Base-by-base conservation (phyloP, 768 basidiomycete species). In the Boletus sp. region DNA sequence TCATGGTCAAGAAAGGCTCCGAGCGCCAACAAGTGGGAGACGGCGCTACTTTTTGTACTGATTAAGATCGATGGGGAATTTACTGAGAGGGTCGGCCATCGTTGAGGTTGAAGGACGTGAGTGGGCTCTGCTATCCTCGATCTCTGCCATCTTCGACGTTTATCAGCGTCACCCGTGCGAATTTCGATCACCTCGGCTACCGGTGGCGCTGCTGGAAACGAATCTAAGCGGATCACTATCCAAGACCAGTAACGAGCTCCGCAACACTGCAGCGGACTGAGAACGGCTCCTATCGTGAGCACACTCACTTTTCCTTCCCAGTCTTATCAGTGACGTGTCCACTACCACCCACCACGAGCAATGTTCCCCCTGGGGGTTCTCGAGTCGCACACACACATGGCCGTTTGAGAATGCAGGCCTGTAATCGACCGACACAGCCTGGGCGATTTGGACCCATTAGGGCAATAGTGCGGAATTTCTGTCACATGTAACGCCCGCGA, bases 51-150 rank as follows among this genome's bases (percentile, higher is more conserved):
- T 85, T 72, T 88, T 85, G 75, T 84, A 89, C 61, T 83, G 74
- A 55, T 75, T 79, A 69, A 93, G 84, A 72, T 91, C 88, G 66
- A 93, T 83, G 51, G 90, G 89, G 75, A 91, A 91, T 51, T 70
- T 65, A 48, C 68, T 72, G 53, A 74, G 64, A 59, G 74, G 70
- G 62, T 68, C 74, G 30, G 73, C 48, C 75, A 77, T 79, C 64
- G 67, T 21, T 15, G 44, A 21, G 10, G 9, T 2, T 58, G 64
- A 55, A n/a, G 15, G 44, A 17, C 10, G 51, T 34, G 30, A 21
- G 25, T 25, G 34, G 21, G 34, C 11, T 17, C 10, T n/a, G 10
- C 6, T 27, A 15, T 7, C n/a, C 23, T 21, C 14, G 27, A 57
- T 55, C 50, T 43, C 47, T 41, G 34, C 47, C 33, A 49, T 51